A percentile compares a stretch with the other conserved stretches of the same genome.
Evolutionary conservation across 2,329 filamentous ascomycete genomes (phyloP).

Genomic region (Aspergillus ruber): DNA sequence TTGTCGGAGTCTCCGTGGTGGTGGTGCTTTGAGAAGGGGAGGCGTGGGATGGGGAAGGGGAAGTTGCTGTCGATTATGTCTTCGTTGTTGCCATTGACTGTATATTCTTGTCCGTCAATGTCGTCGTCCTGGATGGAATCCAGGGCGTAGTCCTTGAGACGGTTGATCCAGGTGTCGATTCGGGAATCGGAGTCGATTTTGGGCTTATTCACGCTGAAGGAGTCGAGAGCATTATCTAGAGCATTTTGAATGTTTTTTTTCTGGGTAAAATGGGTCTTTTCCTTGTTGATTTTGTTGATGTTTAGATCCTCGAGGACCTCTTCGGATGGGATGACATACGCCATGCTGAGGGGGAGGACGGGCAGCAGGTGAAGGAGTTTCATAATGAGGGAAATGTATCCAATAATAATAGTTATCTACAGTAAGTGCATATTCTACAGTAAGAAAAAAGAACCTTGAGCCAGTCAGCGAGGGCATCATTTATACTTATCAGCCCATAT

Average conservation of each 20-base stretch:
- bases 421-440: background rate
- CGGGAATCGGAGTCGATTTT: background rate
- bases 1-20: slow-evolving; percentile 44
- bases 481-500: background rate
- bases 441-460: background rate
- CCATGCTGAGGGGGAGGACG: slow-evolving; percentile 41
- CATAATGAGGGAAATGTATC: slow-evolving; percentile 4
- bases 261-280: background rate
- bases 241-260: background rate
- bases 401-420: background rate
- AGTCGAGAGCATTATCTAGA: background rate
- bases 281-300: background rate
- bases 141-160: background rate
- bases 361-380: slow-evolving; percentile 22
- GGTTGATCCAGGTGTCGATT: background rate
- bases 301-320: slow-evolving; percentile 19
- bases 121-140: background rate
- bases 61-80: slow-evolving; percentile 1
- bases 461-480: too few species aligned
- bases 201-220: background rate
- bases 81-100: background rate
- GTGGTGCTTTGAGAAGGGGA: background rate
- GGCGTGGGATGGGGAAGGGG: background rate
- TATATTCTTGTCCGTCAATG: background rate
- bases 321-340: slow-evolving; percentile 46